Base-by-base conservation (phyloP, 768 basidiomycete genomes). In the Boletus reticuloceps region DNA sequence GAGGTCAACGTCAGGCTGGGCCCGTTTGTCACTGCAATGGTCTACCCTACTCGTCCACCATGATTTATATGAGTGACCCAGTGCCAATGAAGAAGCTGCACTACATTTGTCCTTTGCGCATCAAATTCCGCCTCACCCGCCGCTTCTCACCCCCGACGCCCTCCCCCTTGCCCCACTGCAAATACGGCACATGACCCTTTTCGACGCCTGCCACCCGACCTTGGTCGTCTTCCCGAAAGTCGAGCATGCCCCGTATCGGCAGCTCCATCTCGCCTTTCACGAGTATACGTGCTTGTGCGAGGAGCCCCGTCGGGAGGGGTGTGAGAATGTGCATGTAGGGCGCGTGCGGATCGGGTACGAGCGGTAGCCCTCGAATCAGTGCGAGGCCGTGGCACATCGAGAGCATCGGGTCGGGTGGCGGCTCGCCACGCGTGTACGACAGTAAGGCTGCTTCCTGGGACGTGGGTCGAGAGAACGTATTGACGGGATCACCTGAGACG, bases 261-360 rank as follows among this genome's bases (percentile, higher is more conserved):
- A 97, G 71, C 69, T 95, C 93, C 63, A 94, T 75, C 66, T 94
- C 92, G 9, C 94, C 94, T 69, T 90, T 94, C 44, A 96, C 84
- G 4, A 96, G 58, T 4, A 50, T 20, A 2, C 65, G 63, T 1
- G 67, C 51, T 19, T 54, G 62, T 0, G 64, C 58, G 3, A 96
- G 76, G 1, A 77, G 40, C 0, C 64, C 50, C 0, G 79, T 71
- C 0, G 86, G 83, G 1, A 94, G 56, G 0, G 95, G 92, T 0
- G 94, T 93, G 36, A 97, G 74, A n/a, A 97, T 60, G 34, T 96
- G 93, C 36, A 95, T 71, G 41, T 55, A 52, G 5, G 58, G 58
- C 36, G 64, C 55, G 32, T 55, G 71, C n/a, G 74, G 74, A 47
- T 51, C 20, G 11, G 41, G 22, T 7, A 70, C 77, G 14, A 50